Conservation (phyloP, 1,284 basidiomycete genomes). For the Exobasidium rhododendri region DNA sequence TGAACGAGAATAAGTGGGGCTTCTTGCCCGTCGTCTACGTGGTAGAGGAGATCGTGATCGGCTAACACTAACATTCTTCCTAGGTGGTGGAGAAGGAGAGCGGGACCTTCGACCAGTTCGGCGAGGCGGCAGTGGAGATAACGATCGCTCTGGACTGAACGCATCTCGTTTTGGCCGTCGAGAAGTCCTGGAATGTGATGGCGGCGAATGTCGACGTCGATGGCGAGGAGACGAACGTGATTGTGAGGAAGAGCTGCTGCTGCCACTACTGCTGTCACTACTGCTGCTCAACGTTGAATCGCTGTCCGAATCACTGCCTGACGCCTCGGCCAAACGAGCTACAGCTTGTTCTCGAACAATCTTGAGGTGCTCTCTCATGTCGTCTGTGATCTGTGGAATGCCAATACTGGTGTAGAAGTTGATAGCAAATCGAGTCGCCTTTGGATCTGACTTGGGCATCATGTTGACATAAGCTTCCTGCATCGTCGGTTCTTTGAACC, state of each 20-base stretch:
- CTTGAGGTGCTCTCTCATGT: conserved; percentile 94
- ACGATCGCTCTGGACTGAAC: conserved; percentile 5
- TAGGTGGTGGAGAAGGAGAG: conserved; percentile 2
- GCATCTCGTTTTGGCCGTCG: conserved; percentile 1
- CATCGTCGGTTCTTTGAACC: conserved; percentile 66
- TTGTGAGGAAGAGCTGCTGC: conserved; percentile 7
- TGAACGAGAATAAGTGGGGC: neutral
- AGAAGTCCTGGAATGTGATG: neutral
- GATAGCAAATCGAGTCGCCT: conserved; percentile 94
- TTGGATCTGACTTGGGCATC: conserved; percentile 94
- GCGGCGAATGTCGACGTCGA: neutral
- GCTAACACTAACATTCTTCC: neutral
- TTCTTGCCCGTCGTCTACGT: neutral
- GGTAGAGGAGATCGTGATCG: neutral
- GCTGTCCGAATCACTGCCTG: conserved; percentile 58
- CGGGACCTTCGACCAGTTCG: neutral
- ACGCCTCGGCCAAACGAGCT: conserved; percentile 62
- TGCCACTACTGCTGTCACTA: conserved; percentile 12
- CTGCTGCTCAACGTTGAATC: conserved; percentile 46
- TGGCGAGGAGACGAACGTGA: conserved; percentile 3
- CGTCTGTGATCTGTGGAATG: conserved; percentile 83
- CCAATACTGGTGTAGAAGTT: conserved; percentile 91
- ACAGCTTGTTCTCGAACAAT: conserved; percentile 84
- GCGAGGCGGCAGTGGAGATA: neutral
- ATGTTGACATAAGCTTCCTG: conserved; percentile 72